A percentile compares a stretch with the other conserved stretches of the same genome.
phyloP scores from a whole-genome alignment of 257 asterid species.

The Primulina eburnea region DNA sequence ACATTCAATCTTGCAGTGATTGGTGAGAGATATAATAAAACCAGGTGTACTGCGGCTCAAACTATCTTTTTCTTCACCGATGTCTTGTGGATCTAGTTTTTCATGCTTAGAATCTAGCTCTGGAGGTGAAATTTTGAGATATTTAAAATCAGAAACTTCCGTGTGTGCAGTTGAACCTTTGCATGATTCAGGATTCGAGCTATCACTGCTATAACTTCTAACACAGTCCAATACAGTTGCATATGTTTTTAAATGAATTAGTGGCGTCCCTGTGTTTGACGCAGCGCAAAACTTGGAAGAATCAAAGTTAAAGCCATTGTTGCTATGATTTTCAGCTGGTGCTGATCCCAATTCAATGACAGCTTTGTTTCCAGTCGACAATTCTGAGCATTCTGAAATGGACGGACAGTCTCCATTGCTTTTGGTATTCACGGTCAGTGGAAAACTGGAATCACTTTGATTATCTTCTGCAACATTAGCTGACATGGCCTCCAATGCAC shows the following conservation, averaged over 20 bases:
- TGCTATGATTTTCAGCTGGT: constrained; percentile 29
- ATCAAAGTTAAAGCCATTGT: constrained; percentile 33
- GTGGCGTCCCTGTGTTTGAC: constrained; percentile 28
- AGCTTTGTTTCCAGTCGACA: constrained; percentile 30
- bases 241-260: constrained; percentile 25
- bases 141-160: constrained; percentile 35
- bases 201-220: constrained; percentile 28
- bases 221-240: constrained; percentile 31
- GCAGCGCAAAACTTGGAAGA: constrained; percentile 33
- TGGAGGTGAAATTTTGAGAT: constrained; percentile 30
- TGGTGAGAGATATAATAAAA: constrained; percentile 23
- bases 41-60: constrained; percentile 28
- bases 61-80: constrained; percentile 29
- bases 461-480: constrained; percentile 81
- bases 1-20: constrained; percentile 35
- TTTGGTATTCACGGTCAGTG: constrained; percentile 26
- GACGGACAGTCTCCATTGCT: constrained; percentile 28
- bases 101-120: constrained; percentile 30
- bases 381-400: constrained; percentile 31
- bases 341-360: constrained; percentile 34
- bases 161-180: constrained; percentile 27
- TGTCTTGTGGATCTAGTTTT: constrained; percentile 26
- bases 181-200: constrained; percentile 30
- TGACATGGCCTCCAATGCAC: constrained; percentile 98
- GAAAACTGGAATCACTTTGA: constrained; percentile 37